phyloP scores from a whole-genome alignment of 108 stramenopile genomes.

The Cyclostephanos invisitatus region DNA sequence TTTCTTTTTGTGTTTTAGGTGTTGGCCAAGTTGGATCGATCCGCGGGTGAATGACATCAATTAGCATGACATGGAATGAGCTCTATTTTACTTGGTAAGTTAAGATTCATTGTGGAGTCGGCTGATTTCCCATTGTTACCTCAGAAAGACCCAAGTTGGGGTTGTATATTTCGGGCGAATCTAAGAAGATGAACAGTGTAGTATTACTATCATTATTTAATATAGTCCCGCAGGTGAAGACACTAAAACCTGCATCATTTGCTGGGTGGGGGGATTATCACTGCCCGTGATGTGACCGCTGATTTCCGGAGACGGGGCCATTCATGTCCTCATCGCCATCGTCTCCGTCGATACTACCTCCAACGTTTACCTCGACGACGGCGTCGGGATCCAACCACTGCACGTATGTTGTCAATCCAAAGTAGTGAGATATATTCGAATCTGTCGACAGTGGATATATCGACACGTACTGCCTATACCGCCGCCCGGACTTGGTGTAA shows the following conservation, averaged over 20 bases:
- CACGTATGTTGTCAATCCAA: conserved; percentile 65
- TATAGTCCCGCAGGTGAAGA: background rate
- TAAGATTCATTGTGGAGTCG: too few relatives aligned
- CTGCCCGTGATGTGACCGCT: background rate
- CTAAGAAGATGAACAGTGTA: background rate
- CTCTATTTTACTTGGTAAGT: too few relatives aligned
- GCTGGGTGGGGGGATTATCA: background rate
- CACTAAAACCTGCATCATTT: background rate
- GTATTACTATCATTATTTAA: background rate
- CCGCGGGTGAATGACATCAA: too few relatives aligned
- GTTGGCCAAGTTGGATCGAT: too few relatives aligned
- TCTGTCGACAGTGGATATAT: conserved; percentile 84
- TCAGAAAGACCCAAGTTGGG: too few relatives aligned
- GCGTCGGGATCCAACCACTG: conserved; percentile 42
- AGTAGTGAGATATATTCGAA: conserved; percentile 81
- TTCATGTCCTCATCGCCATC: background rate
- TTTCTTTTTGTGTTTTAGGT: too few relatives aligned
- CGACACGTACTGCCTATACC: conserved; percentile 63
- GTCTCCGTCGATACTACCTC: background rate
- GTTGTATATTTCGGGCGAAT: too few relatives aligned
- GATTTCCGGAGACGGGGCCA: background rate
- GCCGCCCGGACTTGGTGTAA: conserved; percentile 68
- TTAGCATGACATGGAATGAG: too few relatives aligned
- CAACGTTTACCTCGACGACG: background rate
- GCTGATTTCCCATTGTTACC: too few relatives aligned